Conservation (phyloP, 2,329 filamentous ascomycete genomes). For the Fusarium lyarnte region DNA sequence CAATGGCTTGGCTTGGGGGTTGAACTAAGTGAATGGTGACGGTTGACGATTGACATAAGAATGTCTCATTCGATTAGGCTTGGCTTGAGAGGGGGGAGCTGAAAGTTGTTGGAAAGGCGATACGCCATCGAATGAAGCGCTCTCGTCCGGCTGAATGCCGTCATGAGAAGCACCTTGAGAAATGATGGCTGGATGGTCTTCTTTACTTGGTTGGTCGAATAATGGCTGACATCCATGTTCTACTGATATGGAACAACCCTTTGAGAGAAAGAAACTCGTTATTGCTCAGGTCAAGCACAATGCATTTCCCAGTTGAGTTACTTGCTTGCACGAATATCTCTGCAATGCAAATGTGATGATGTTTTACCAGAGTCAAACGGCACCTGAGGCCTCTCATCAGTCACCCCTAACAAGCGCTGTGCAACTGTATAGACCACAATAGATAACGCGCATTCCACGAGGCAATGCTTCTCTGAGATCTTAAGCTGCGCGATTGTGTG, state of each 20-base stretch:
- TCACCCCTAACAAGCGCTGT: neutral
- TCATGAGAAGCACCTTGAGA: constrained; percentile 19
- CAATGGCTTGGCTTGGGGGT: constrained; percentile 3
- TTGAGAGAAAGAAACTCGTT: neutral
- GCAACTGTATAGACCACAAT: constrained; percentile 1
- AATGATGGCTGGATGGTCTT: constrained; percentile 34
- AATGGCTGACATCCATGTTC: constrained; percentile 15
- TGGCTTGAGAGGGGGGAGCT: neutral
- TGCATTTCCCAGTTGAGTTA: neutral
- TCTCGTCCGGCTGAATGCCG: constrained; percentile 14
- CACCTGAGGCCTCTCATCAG: neutral
- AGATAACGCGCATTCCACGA: constrained; percentile 33
- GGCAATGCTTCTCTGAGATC: constrained; percentile 27
- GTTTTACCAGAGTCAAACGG: neutral
- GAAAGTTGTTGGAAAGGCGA: neutral
- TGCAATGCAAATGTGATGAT: neutral
- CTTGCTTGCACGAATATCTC: neutral
- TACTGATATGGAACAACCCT: constrained; percentile 11
- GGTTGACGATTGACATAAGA: constrained; percentile 6
- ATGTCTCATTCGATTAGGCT: neutral
- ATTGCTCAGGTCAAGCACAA: constrained; percentile 2
- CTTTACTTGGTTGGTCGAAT: constrained; percentile 11
- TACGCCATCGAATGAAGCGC: constrained; percentile 8
- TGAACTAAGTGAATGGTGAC: constrained; percentile 8
- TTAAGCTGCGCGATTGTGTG: constrained; percentile 26